These are phyloP conservation scores for Hysterangium stoloniferum DNA, from an alignment of 768 basidiomycete genomes.

Conservation along the genomic window DNA sequence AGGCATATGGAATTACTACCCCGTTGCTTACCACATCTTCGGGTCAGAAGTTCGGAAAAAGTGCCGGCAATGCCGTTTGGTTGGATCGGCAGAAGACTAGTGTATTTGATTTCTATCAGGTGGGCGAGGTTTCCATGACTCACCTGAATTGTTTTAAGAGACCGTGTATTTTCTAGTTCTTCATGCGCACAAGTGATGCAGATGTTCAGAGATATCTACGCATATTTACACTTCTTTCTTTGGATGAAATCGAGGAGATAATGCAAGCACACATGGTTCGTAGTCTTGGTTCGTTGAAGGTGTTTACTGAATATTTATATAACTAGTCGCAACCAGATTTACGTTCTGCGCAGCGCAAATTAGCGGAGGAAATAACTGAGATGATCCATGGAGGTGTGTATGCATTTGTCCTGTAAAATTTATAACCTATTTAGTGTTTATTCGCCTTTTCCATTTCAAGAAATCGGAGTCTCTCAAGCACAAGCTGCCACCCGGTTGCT, in stretches of 20 bases:
- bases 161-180: constrained; percentile 54
- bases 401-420: neutral
- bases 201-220: constrained; percentile 76
- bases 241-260: constrained; percentile 46
- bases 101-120: constrained; percentile 92
- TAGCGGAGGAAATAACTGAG: constrained; percentile 53
- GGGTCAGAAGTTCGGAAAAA: constrained; percentile 97
- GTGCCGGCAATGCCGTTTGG: constrained; percentile 93
- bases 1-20: constrained; percentile 81
- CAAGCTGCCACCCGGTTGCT: constrained; percentile 38
- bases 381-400: constrained; percentile 50
- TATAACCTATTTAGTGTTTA: neutral
- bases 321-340: constrained; percentile 28
- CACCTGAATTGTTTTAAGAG: neutral
- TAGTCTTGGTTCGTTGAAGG: neutral
- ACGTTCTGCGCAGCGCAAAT: constrained; percentile 40
- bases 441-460: constrained; percentile 20
- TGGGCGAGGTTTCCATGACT: constrained; percentile 31
- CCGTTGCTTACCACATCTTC: constrained; percentile 85
- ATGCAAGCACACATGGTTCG: constrained; percentile 53
- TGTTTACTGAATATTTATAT: neutral
- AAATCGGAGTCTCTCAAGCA: constrained; percentile 33
- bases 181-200: constrained; percentile 70
- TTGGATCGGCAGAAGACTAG: constrained; percentile 72
- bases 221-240: constrained; percentile 71